A percentile compares a stretch with the other conserved stretches of the same genome.
Evolutionary conservation across 163 green algal species (phyloP).

Genomic region (Scenedesmus sp.): DNA sequence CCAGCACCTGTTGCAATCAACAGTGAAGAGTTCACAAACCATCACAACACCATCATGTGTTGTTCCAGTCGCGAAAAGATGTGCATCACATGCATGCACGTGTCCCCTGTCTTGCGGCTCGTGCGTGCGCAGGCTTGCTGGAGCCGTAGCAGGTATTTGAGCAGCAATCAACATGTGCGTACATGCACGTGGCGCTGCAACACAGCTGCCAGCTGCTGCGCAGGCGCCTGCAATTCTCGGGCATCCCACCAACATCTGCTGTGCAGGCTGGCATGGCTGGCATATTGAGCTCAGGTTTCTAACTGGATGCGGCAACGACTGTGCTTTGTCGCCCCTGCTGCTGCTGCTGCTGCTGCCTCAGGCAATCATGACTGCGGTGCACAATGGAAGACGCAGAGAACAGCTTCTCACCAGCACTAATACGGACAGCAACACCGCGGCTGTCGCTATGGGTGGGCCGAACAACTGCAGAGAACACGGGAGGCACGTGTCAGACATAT

Average conservation of each 20-base stretch:
- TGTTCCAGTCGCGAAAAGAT: background rate
- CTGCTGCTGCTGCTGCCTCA: background rate
- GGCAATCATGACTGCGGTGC: too few species aligned
- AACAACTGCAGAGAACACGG: slow-evolving; percentile 19
- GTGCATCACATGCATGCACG: background rate
- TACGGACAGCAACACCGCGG: slow-evolving; percentile 32
- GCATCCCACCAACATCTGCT: too few species aligned
- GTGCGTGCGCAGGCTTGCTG: too few species aligned
- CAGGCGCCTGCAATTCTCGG: too few species aligned
- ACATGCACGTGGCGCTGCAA: too few species aligned
- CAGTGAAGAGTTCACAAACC: background rate
- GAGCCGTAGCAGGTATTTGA: too few species aligned
- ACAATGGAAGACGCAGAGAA: background rate
- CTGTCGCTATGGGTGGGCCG: slow-evolving; percentile 45
- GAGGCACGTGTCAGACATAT: background rate
- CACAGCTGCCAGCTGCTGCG: too few species aligned
- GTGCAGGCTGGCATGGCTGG: too few species aligned
- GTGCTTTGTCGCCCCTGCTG: background rate
- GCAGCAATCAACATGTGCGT: too few species aligned
- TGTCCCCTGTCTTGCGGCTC: too few species aligned
- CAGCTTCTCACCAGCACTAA: slow-evolving; percentile 39
- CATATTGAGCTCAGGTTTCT: too few species aligned
- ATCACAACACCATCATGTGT: background rate
- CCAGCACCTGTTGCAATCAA: slow-evolving; percentile 38
- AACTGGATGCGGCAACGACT: background rate